A percentile compares a stretch with the other conserved stretches of the same genome.
phyloP scores from a whole-genome alignment of 208 protist species.

The Trypanosoma scelopori region DNA sequence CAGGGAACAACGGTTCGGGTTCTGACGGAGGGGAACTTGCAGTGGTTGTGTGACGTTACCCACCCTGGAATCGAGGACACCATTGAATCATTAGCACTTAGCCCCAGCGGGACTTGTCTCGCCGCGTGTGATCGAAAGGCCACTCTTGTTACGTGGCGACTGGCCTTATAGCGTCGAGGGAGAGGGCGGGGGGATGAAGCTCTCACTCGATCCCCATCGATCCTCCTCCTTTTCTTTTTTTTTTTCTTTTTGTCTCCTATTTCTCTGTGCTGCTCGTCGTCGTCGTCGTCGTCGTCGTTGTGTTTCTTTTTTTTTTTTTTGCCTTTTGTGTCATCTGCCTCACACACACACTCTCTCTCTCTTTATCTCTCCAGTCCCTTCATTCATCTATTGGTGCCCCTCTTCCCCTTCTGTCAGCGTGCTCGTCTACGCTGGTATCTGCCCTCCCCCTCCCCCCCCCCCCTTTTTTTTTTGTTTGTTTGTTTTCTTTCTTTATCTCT shows the following conservation, averaged over 20 bases:
- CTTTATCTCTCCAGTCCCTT: no score
- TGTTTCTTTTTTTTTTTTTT: constrained; percentile 1
- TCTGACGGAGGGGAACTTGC: constrained; percentile 16
- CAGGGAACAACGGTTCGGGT: constrained; percentile 17
- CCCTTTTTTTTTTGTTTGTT: no score
- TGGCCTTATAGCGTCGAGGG: constrained; percentile 2
- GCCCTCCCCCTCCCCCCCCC: no score
- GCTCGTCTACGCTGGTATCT: no score
- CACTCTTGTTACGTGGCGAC: constrained; percentile 32
- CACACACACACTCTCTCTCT: no score
- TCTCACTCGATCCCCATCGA: background rate
- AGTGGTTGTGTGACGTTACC: constrained; percentile 23
- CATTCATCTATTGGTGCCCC: no score
- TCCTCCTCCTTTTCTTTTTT: constrained; percentile 1
- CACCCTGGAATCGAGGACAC: constrained; percentile 28
- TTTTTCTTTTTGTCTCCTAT: constrained; percentile 2
- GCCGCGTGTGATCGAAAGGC: constrained; percentile 24
- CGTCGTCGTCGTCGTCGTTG: background rate
- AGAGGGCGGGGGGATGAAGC: background rate
- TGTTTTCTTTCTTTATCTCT: no score
- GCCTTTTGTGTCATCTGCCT: no score
- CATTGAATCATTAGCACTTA: constrained; percentile 33
- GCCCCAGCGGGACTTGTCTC: constrained; percentile 21
- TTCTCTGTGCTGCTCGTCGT: constrained; percentile 2
- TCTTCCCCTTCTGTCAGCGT: no score